These are phyloP conservation scores for Nicotiana knightiana DNA, from an alignment of 257 asterid species.

Conservation along the genomic window DNA sequence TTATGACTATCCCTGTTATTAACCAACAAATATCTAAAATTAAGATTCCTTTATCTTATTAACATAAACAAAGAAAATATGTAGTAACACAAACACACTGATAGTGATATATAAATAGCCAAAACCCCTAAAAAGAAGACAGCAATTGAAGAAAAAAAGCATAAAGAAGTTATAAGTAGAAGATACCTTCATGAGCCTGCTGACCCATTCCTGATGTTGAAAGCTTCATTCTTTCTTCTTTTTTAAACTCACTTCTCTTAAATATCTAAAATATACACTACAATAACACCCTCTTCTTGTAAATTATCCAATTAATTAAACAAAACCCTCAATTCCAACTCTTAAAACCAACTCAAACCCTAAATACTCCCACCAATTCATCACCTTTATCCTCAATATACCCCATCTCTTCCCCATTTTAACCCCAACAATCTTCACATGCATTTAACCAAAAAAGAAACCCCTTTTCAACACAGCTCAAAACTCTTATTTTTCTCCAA, in stretches of 20 bases:
- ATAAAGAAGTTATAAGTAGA: constrained; percentile 10
- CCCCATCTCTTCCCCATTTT: constrained; percentile 18
- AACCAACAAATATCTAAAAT: neutral
- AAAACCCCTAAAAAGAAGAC: constrained; percentile 14
- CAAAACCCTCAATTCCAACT: constrained; percentile 17
- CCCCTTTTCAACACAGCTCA: constrained; percentile 24
- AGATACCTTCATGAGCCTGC: constrained; percentile 47
- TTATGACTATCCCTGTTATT: neutral
- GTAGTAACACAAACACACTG: neutral
- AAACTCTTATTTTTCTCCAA: constrained; percentile 18
- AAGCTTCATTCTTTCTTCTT: constrained; percentile 40
- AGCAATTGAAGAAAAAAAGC: constrained; percentile 13
- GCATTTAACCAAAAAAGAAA: constrained; percentile 6
- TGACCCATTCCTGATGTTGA: constrained; percentile 60
- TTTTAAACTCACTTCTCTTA: constrained; percentile 17
- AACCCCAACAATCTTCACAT: constrained; percentile 6
- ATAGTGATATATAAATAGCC: constrained; percentile 7
- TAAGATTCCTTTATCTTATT: neutral
- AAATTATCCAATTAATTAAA: constrained; percentile 11
- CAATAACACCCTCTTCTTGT: neutral
- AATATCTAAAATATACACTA: constrained; percentile 1
- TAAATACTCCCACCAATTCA: constrained; percentile 13
- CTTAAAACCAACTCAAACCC: constrained; percentile 26
- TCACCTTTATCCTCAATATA: constrained; percentile 11
- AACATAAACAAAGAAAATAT: neutral